Evolutionary conservation across 257 asterid species (phyloP).

Genomic region (Striga asiatica): DNA sequence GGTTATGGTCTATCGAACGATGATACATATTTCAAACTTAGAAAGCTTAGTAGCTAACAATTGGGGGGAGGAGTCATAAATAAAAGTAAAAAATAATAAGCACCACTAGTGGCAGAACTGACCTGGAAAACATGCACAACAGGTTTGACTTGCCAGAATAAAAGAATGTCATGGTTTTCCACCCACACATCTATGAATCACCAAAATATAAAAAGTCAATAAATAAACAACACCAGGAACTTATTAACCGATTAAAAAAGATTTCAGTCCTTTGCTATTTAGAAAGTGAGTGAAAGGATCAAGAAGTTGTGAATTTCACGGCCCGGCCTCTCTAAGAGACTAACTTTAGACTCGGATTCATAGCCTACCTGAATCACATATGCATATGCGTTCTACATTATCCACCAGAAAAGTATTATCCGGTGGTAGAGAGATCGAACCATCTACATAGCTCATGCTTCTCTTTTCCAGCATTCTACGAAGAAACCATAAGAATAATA

Average conservation of each 20-base stretch:
- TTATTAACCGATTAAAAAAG: not conserved
- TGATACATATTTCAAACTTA: not conserved
- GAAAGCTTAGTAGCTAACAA: not conserved
- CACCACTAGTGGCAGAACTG: constrained; percentile 12
- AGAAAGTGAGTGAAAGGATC: not conserved
- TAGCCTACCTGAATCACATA: constrained; percentile 73
- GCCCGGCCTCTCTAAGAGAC: not conserved
- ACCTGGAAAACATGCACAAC: constrained; percentile 92
- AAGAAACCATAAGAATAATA: not conserved
- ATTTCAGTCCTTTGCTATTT: not conserved
- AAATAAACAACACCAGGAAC: constrained; percentile 5
- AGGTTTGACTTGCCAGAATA: constrained; percentile 98
- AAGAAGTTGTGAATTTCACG: not conserved
- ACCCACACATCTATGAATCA: constrained; percentile 60
- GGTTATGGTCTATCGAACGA: too few relatives aligned
- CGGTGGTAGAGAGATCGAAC: constrained; percentile 61
- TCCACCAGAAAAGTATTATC: constrained; percentile 68
- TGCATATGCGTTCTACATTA: constrained; percentile 65
- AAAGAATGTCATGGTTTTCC: constrained; percentile 64
- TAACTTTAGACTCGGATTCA: not conserved
- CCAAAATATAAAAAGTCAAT: not conserved
- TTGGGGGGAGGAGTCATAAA: not conserved
- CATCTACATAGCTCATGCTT: constrained; percentile 86
- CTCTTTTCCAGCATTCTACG: constrained; percentile 85
- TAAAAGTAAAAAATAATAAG: not conserved